Base-by-base conservation (phyloP, 2,329 filamentous ascomycete genomes). In the Mariannaea elegans region DNA sequence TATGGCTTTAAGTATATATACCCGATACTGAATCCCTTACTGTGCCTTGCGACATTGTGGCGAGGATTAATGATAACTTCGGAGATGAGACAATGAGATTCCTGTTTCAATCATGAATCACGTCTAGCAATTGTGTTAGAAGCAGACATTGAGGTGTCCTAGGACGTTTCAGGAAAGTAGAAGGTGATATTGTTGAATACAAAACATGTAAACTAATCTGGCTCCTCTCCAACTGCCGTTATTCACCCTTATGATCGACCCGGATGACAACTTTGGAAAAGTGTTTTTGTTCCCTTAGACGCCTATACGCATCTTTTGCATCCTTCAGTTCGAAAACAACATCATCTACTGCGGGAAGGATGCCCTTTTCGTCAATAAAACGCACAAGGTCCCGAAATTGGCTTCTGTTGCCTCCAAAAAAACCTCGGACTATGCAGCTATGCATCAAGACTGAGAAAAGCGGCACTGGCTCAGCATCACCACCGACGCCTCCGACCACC, bases 251-350 rank as follows among this genome's bases (percentile, higher is more conserved):
- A 36, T 71, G 64, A 10, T 70, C 61, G 23, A 76, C 71, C 4
- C 63, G 64, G 29, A 78, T 72, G 2, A 75, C 51, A 21, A 77
- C 65, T 64, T 78, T 78, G 2, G 75, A 67, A 53, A 78, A 77
- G 47, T 78, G 74, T 56, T 74, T 73, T 64, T 75, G 70, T 50
- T 72, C 68, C 42, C 70, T 59, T 16, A 78, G 55, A 7, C 65
- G 66, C 5, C 63, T 61, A n/a, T 75, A 78, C 1, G 75, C 76
- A 6, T 70, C 67, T 57, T 73, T 76, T 0, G 62, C 68, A 2
- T 77, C 70, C 4, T 59, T 61, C 29, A 78, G 49, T 36, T 67
- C 62, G 39, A 77, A 77, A 0, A 66, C 56, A 4, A 69, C 61
- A 47, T 73, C 68, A 36, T 77, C 75, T 24, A 75, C 50, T 1